Evolutionary conservation across 2,329 filamentous ascomycete species (phyloP).

Genomic region (Hypoxylon sp.): DNA sequence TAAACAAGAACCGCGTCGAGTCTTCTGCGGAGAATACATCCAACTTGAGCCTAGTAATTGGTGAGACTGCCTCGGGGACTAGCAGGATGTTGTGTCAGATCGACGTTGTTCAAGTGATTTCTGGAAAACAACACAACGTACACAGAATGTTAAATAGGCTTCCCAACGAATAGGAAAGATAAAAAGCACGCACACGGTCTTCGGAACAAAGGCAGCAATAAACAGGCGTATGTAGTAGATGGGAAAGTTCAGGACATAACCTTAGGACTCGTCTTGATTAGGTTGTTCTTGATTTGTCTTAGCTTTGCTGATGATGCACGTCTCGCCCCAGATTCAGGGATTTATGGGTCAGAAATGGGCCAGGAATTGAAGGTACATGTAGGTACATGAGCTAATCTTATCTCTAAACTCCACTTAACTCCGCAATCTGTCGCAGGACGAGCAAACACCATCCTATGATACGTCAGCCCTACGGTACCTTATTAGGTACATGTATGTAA

Average conservation of each 20-base stretch:
- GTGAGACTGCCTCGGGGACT: slow-evolving; percentile 14
- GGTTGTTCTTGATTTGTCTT: slow-evolving; percentile 39
- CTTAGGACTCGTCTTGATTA: slow-evolving; percentile 29
- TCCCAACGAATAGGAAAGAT: slow-evolving; percentile 5
- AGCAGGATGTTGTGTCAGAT: not conserved
- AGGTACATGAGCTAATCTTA: slow-evolving; percentile 17
- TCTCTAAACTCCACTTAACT: slow-evolving; percentile 44
- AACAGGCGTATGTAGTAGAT: slow-evolving; percentile 7
- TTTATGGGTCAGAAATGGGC: slow-evolving; percentile 6
- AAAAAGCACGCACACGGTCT: slow-evolving; percentile 1
- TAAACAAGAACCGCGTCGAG: slow-evolving; percentile 26
- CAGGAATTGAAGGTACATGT: slow-evolving; percentile 9
- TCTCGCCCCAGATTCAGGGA: slow-evolving; percentile 39
- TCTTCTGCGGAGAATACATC: slow-evolving; percentile 16
- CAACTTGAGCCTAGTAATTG: slow-evolving; percentile 32
- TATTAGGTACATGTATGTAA: too few species aligned
- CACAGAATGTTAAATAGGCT: not conserved
- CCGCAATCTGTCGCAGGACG: slow-evolving; percentile 20
- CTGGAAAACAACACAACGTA: slow-evolving; percentile 24
- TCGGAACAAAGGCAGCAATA: slow-evolving; percentile 19
- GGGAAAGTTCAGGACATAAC: not conserved
- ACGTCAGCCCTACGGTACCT: slow-evolving; percentile 20
- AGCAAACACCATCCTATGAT: slow-evolving; percentile 1
- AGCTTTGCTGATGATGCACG: slow-evolving; percentile 36
- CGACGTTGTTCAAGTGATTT: slow-evolving; percentile 7